Evolutionary conservation across 1,139 yeast species (phyloP), one percentile per base, ranked within the genome.

Genomic region (Pichia sp.): DNA sequence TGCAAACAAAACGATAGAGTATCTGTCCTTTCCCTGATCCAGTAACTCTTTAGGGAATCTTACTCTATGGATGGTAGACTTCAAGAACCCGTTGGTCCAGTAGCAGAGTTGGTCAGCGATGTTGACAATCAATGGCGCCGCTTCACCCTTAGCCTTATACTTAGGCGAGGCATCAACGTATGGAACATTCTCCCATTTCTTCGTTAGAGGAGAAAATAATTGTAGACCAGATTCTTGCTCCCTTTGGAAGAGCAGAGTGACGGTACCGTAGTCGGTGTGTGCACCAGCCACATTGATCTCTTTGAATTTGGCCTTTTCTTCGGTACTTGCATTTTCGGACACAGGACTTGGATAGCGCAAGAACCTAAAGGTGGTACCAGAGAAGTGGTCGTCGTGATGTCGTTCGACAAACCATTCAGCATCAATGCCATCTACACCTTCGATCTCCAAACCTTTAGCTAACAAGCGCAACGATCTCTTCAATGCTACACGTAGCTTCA

Each of bases 1-100:
- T 56, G 87, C 80, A 73, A 89, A 89, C 64, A 84, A 85, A 1
- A 86, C 96, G 61, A 87, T 85, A 0, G 93, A 84, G 69, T 87
- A 87, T 59, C 96, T 77, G 61, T 85, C 90, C 55, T 78, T 80
- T 15, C 86, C 87, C 8, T 74, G 72, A 59, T 71, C 80, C 66
- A 77, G 84, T 34, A 75, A 79, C 55, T 73, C 73, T 31, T 73
- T 75, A 2, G 86, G 89, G 70, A 79, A 87, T 66, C 76, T 80
- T 59, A 80, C 92, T 60, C 85, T 67, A 62, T 80, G 85, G 32
- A 80, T 72, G 1, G 85, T 80, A 4, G 82, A 77, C 58, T 75
- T 78, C 55, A 80, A 69, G 47, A 78, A 65, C 0, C 84, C 84
- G 7, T 77, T 78, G 2, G 84, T 79, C 85, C 85, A 80, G 64